phyloP scores from a whole-genome alignment of 2,329 filamentous ascomycete species.

The Fusarium hostae region DNA sequence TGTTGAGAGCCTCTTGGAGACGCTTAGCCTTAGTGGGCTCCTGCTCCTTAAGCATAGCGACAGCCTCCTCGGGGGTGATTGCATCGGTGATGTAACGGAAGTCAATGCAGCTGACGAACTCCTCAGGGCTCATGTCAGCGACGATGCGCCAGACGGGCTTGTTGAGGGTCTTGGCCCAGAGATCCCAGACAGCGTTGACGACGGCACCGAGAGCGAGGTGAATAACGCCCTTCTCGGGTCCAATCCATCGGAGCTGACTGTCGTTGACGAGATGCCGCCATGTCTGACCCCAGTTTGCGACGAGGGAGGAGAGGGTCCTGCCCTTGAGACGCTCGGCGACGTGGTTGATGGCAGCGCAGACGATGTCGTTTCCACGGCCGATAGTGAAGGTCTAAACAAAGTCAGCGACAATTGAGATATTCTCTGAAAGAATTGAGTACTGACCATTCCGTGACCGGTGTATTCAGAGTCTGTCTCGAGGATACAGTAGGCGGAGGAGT shows the following conservation, averaged over 20 bases:
- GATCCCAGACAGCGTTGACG: slow-evolving; percentile 92
- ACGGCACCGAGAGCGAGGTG: slow-evolving; percentile 90
- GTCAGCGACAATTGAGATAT: not conserved
- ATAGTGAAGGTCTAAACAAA: slow-evolving; percentile 76
- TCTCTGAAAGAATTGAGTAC: not conserved
- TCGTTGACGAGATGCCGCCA: slow-evolving; percentile 94
- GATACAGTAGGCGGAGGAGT: slow-evolving; percentile 95
- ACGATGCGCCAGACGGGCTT: slow-evolving; percentile 94
- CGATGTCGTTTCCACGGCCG: slow-evolving; percentile 90
- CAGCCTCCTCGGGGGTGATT: slow-evolving; percentile 85
- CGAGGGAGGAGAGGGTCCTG: slow-evolving; percentile 80
- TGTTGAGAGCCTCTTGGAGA: slow-evolving; percentile 77
- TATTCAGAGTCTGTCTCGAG: slow-evolving; percentile 79
- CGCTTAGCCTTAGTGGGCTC: slow-evolving; percentile 76
- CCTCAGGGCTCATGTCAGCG: slow-evolving; percentile 87
- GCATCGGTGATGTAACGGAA: slow-evolving; percentile 96
- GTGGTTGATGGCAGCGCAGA: slow-evolving; percentile 84
- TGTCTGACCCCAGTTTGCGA: slow-evolving; percentile 84
- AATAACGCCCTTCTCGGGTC: slow-evolving; percentile 92
- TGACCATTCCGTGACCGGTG: slow-evolving; percentile 82
- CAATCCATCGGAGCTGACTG: slow-evolving; percentile 92
- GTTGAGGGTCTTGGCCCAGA: slow-evolving; percentile 88
- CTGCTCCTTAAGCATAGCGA: slow-evolving; percentile 73
- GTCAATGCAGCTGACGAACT: slow-evolving; percentile 89
- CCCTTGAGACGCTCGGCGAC: slow-evolving; percentile 80